phyloP scores from a whole-genome alignment of 2,329 filamentous ascomycete species.

The Helicocarpus griseus region DNA sequence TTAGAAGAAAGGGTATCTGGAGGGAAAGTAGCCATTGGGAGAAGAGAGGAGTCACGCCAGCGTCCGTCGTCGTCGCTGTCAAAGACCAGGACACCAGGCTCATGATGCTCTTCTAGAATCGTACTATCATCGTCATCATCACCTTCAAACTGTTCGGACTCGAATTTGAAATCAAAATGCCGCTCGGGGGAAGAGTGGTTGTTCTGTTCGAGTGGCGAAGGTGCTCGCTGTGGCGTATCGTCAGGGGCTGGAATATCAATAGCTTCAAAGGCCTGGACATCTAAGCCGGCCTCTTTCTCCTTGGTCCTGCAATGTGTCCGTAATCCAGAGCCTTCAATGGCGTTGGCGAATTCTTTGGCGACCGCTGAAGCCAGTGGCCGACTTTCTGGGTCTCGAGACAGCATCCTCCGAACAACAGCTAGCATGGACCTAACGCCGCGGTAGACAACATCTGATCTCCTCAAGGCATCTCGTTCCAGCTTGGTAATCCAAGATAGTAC shows the following conservation, averaged over 20 bases:
- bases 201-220: too few species aligned
- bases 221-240: not conserved
- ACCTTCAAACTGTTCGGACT: not conserved
- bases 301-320: not conserved
- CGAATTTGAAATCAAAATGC: not conserved
- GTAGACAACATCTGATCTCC: constrained; percentile 30
- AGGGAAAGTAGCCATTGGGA: not conserved
- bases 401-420: constrained; percentile 28
- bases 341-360: constrained; percentile 16
- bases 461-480: constrained; percentile 40
- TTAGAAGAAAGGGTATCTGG: not conserved
- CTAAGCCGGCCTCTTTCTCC: not conserved
- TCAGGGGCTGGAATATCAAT: not conserved
- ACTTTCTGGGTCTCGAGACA: constrained; percentile 23
- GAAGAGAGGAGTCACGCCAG: not conserved
- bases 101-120: not conserved
- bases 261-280: not conserved
- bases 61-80: not conserved
- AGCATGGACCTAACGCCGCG: constrained; percentile 30
- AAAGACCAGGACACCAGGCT: not conserved
- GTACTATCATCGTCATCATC: not conserved
- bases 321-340: constrained; percentile 13
- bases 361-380: constrained; percentile 26
- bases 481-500: constrained; percentile 47
- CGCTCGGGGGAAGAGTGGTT: not conserved